Percentiles rank a stretch among this genome's conserved stretches.
These are phyloP conservation scores for Cytospora chrysosperma DNA, from an alignment of 2,329 filamentous ascomycete species.

Conservation along the genomic window DNA sequence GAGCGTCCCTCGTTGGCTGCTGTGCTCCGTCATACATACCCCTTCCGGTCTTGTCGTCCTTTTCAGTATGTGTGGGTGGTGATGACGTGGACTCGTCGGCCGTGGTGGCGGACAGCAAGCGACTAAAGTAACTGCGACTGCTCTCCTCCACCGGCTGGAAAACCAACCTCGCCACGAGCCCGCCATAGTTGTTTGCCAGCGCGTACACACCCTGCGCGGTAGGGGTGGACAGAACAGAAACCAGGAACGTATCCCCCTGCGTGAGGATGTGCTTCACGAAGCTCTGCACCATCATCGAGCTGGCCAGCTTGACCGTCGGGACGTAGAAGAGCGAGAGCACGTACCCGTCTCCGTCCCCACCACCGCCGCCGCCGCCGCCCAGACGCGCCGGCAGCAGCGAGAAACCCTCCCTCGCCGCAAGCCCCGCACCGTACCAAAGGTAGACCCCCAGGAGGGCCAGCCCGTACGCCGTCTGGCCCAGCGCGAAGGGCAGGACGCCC, in stretches of 20 bases:
- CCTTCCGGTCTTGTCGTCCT: conserved; percentile 19
- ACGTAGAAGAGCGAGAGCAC: conserved; percentile 63
- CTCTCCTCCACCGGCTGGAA: conserved; percentile 97
- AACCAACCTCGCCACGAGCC: conserved; percentile 80
- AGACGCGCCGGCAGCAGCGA: conserved; percentile 60
- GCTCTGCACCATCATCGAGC: conserved; percentile 85
- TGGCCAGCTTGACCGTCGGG: conserved; percentile 68
- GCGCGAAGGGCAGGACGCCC: conserved; percentile 83
- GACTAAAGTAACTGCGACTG: conserved; percentile 84
- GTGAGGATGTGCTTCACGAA: conserved; percentile 90
- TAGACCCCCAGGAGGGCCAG: conserved; percentile 69
- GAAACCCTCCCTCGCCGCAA: conserved; percentile 61
- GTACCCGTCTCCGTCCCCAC: conserved; percentile 39
- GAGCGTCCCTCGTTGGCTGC: conserved; percentile 21
- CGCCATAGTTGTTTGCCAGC: conserved; percentile 91
- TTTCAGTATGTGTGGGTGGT: conserved; percentile 25
- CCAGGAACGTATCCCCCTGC: conserved; percentile 88
- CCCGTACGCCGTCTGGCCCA: conserved; percentile 81
- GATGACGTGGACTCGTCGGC: conserved; percentile 39
- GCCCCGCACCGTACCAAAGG: conserved; percentile 54
- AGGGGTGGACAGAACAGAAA: conserved; percentile 73
- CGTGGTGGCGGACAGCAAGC: conserved; percentile 55
- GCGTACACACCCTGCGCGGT: conserved; percentile 88
- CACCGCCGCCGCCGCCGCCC: conserved; percentile 8
- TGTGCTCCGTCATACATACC: conserved; percentile 20